Evolutionary conservation across 129 eudicot genomes (phyloP).

Genomic region (Arctium lappa): DNA sequence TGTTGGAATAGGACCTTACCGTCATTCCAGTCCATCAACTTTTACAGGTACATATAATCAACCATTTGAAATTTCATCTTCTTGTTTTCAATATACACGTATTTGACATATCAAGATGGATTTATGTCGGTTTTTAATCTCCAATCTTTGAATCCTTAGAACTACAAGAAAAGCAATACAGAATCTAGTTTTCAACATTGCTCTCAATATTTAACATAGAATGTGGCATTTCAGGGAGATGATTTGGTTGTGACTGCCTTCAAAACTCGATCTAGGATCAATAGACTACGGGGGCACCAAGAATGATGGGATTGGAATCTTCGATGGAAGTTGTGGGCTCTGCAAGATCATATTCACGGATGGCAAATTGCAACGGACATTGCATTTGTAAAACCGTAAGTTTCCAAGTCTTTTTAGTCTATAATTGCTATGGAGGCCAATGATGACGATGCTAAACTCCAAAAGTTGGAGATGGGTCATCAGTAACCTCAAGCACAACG

Average conservation of each 20-base stretch:
- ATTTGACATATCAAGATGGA: background rate
- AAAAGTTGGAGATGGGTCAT: background rate
- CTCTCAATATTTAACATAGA: background rate
- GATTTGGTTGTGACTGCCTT: background rate
- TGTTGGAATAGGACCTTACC: background rate
- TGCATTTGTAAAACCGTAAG: background rate
- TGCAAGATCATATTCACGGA: background rate
- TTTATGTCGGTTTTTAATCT: no score
- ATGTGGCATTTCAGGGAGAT: background rate
- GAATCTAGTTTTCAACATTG: no score
- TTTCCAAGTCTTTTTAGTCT: background rate
- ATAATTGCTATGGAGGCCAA: background rate
- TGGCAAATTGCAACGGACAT: background rate
- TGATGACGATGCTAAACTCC: background rate
- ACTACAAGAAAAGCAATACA: no score
- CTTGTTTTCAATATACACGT: background rate
- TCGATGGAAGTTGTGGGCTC: background rate
- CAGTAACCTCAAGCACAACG: background rate
- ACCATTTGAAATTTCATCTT: background rate
- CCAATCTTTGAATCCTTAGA: no score
- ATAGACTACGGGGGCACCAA: background rate
- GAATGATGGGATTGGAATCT: background rate
- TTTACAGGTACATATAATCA: slow-evolving; percentile 7
- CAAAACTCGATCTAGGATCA: background rate
- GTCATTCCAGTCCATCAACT: background rate